Evolutionary conservation across 73 alveolate species (phyloP).

Genomic region (Uronychia setigera): DNA sequence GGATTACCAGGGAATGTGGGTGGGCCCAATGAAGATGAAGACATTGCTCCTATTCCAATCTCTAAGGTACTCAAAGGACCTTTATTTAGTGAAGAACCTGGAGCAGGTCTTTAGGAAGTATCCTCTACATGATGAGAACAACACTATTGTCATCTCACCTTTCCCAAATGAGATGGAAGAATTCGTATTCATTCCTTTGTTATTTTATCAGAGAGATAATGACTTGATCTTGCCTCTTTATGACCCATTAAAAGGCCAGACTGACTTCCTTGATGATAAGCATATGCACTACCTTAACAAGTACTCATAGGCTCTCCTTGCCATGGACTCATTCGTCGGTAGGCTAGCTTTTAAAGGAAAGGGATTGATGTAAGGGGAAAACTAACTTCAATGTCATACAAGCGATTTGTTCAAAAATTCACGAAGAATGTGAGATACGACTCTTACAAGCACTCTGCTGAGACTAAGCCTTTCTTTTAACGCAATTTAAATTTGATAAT

Average conservation of each 20-base stretch:
- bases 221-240: slow-evolving; percentile 50
- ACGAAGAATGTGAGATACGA: slow-evolving; percentile 35
- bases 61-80: slow-evolving; percentile 8
- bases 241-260: slow-evolving; percentile 42
- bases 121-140: slow-evolving; percentile 55
- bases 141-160: slow-evolving; percentile 38
- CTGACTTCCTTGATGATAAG: slow-evolving; percentile 62
- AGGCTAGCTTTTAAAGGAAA: neutral
- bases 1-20: neutral
- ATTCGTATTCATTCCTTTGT: neutral
- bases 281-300: slow-evolving; percentile 30
- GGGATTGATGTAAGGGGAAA: slow-evolving; percentile 20
- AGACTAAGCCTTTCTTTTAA: slow-evolving; percentile 20
- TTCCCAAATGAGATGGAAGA: slow-evolving; percentile 31
- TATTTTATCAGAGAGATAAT: slow-evolving; percentile 16
- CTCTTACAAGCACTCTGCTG: slow-evolving; percentile 24
- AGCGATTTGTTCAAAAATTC: slow-evolving; percentile 13
- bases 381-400: slow-evolving; percentile 12
- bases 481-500: neutral
- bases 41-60: slow-evolving; percentile 26
- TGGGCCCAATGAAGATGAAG: neutral
- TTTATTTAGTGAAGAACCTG: neutral
- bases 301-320: slow-evolving; percentile 10
- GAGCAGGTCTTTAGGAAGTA: slow-evolving; percentile 12
- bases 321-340: slow-evolving; percentile 22